These are phyloP conservation scores for Botrytis cinerea DNA, from an alignment of 2,329 filamentous ascomycete species.

Conservation along the genomic window DNA sequence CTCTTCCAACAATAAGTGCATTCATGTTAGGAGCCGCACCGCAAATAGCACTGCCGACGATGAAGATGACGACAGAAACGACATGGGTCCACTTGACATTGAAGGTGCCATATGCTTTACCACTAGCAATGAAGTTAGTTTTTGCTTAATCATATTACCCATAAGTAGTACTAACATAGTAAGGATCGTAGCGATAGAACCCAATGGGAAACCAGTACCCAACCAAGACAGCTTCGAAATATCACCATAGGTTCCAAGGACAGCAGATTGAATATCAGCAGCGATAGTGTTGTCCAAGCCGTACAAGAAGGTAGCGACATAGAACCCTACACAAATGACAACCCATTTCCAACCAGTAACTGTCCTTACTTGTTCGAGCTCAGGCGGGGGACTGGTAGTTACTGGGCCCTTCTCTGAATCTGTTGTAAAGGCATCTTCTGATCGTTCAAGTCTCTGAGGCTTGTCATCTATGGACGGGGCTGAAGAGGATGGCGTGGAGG, in stretches of 20 bases:
- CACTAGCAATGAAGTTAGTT: background rate
- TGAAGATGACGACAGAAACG: slow-evolving; percentile 29
- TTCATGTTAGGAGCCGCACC: slow-evolving; percentile 40
- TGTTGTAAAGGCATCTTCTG: slow-evolving; percentile 6
- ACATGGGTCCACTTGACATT: slow-evolving; percentile 35
- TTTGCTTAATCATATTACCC: background rate
- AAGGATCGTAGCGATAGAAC: slow-evolving; percentile 29
- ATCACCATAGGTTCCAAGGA: slow-evolving; percentile 44
- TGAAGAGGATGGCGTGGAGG: background rate
- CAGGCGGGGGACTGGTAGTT: slow-evolving; percentile 1
- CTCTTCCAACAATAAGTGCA: slow-evolving; percentile 50
- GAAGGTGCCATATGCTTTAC: slow-evolving; percentile 33
- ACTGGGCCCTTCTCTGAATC: slow-evolving; percentile 20
- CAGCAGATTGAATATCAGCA: slow-evolving; percentile 48
- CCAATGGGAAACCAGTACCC: slow-evolving; percentile 45
- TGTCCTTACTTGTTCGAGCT: slow-evolving; percentile 7
- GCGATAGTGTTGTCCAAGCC: slow-evolving; percentile 40
- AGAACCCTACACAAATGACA: slow-evolving; percentile 25
- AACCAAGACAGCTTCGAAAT: slow-evolving; percentile 46
- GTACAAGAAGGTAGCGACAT: slow-evolving; percentile 21
- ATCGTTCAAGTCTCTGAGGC: slow-evolving; percentile 1
- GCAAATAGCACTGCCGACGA: slow-evolving; percentile 39
- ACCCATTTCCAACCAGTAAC: slow-evolving; percentile 38
- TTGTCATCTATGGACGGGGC: slow-evolving; percentile 3
- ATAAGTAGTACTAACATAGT: slow-evolving; percentile 9